A percentile compares a stretch with the other conserved stretches of the same genome.
Conservation (phyloP, 495 filamentous ascomycete genomes). For the Podospora pseudopauciseta region DNA sequence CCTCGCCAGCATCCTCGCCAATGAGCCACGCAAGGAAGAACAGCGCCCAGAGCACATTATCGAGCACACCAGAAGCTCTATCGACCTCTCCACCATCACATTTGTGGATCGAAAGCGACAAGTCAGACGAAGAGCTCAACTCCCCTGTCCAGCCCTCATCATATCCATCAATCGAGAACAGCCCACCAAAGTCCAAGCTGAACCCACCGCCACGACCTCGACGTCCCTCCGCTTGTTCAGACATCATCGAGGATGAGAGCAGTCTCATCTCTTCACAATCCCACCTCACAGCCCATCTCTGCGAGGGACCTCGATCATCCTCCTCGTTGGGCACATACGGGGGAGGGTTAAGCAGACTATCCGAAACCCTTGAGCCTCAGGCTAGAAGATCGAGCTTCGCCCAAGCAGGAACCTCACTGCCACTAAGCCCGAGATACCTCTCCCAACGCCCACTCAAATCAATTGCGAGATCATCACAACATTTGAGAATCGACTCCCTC, state of each 20-base stretch:
- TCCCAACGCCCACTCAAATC: constrained; percentile 26
- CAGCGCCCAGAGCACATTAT: constrained; percentile 11
- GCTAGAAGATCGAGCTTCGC: constrained; percentile 26
- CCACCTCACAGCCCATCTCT: neutral
- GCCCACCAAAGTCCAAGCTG: neutral
- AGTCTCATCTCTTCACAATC: neutral
- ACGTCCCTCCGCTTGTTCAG: constrained; percentile 5
- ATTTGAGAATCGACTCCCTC: constrained; percentile 28
- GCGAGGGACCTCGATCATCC: constrained; percentile 20
- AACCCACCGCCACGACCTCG: constrained; percentile 3
- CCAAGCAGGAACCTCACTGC: constrained; percentile 13
- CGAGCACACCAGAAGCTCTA: constrained; percentile 27
- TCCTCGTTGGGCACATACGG: constrained; percentile 27
- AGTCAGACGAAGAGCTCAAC: neutral
- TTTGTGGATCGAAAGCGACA: constrained; percentile 8
- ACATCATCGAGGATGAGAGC: neutral
- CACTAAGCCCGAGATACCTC: constrained; percentile 16
- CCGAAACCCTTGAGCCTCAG: constrained; percentile 2
- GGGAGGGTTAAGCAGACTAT: constrained; percentile 2
- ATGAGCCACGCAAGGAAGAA: constrained; percentile 6
- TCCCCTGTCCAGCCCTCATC: constrained; percentile 3
- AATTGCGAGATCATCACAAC: constrained; percentile 27
- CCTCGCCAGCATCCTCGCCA: constrained; percentile 35
- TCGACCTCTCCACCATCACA: constrained; percentile 29
- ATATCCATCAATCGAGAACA: neutral